A percentile compares a stretch with the other conserved stretches of the same genome.
These are phyloP conservation scores for Syzygium aromaticum DNA, from an alignment of 345 rosid species.

Conservation along the genomic window DNA sequence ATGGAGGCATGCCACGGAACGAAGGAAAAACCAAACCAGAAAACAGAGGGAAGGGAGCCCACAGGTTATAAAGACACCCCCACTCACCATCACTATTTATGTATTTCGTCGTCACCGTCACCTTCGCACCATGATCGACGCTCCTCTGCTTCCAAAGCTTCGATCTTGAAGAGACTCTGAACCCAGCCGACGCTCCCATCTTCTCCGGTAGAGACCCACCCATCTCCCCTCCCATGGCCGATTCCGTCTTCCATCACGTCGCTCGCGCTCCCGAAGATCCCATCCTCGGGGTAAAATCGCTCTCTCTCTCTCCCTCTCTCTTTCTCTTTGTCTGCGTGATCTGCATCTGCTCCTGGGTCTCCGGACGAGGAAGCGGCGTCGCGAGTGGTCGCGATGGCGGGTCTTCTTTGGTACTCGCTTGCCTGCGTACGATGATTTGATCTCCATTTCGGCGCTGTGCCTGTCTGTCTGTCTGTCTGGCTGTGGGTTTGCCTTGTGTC, in stretches of 20 bases:
- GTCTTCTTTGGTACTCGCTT: background rate
- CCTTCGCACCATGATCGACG: background rate
- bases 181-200: background rate
- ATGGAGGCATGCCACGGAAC: background rate
- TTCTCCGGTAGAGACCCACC: background rate
- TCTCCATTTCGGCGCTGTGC: background rate
- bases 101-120: background rate
- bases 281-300: conserved; percentile 55
- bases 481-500: background rate
- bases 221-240: conserved; percentile 6
- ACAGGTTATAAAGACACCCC: background rate
- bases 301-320: background rate
- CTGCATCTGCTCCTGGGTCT: background rate
- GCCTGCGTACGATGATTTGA: background rate
- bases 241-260: conserved; percentile 68
- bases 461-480: background rate
- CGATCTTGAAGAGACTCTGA: background rate
- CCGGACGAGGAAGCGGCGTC: background rate
- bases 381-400: background rate
- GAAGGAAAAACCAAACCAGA: background rate
- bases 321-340: background rate
- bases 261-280: conserved; percentile 90
- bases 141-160: background rate
- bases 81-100: too few relatives aligned
- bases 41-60: background rate